These are phyloP conservation scores for Phytopythium delawarense DNA, from an alignment of 352 stramenopile species.

Conservation along the genomic window DNA sequence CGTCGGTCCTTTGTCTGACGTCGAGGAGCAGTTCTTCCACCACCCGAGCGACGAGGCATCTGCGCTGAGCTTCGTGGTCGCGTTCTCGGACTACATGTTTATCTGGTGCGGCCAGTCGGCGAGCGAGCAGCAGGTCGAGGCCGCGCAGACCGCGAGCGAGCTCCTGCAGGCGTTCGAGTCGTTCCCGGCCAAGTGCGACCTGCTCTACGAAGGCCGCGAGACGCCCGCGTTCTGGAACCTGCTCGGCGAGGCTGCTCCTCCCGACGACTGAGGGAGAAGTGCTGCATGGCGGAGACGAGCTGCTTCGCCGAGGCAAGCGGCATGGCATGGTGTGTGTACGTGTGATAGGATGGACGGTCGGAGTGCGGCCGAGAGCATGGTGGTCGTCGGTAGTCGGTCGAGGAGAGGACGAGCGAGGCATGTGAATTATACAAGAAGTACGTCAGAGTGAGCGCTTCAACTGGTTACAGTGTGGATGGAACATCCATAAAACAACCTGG, in stretches of 20 bases:
- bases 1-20: conserved; percentile 43
- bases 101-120: conserved; percentile 74
- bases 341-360: background rate
- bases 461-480: no score
- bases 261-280: conserved; percentile 14
- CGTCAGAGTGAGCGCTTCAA: background rate
- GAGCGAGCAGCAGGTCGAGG: conserved; percentile 44
- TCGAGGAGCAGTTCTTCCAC: conserved; percentile 51
- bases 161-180: conserved; percentile 74
- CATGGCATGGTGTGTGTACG: background rate
- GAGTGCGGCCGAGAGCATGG: background rate
- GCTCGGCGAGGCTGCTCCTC: conserved; percentile 33
- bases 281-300: background rate
- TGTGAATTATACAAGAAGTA: background rate
- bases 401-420: background rate
- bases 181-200: conserved; percentile 70
- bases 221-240: conserved; percentile 67
- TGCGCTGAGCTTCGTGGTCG: conserved; percentile 65
- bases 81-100: conserved; percentile 71
- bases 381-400: background rate
- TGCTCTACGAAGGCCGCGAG: conserved; percentile 68
- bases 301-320: background rate
- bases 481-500: no score
- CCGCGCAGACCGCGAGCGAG: conserved; percentile 49
- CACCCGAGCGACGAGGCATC: conserved; percentile 50